Evolutionary conservation across 106 monocot species (phyloP), one percentile per base, ranked within the genome.

Genomic region (Acorus gramineus): DNA sequence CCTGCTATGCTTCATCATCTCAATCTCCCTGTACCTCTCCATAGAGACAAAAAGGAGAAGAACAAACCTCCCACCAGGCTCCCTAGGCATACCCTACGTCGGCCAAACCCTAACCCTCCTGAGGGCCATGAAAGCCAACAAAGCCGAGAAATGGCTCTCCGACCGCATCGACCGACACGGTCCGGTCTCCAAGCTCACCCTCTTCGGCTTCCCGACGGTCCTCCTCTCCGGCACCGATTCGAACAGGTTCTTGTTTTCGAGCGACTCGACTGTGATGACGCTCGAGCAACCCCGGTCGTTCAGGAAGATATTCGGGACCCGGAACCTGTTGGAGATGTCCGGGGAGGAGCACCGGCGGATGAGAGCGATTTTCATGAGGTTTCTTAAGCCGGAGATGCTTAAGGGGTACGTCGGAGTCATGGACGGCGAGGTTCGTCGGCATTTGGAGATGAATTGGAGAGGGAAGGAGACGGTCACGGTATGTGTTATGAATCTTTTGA

Each of bases 221-320:
- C 44, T 78, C n/a, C 11, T 73, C 8, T 46, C 68, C 9, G 73
- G 73, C 2, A 45, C 46, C 12, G 68, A 73, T 2, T 73, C 78
- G 3, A 81, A 81, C 76, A 81, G 69, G 65, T 51, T 76, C 50
- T 9, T 81, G 4, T 81, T 81, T 64, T 4, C 52, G 28, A 59
- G 50, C 14, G 68, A 59, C 0, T 5, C 57, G n/a, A 13, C n/a
- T 13, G 63, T 43, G 54, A 53, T 66, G 6, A 42, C 55, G 3
- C 66, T 44, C 8, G 42, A 66, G 43, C 66, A 66, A 43, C 53
- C 66, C 2, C 48, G 5, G 11, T 68, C 64, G 6, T 45, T 73
- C 2, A 45, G 57, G 12, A 55, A 62, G 43, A 66, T 81, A 4
- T 5, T 76, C 4, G 81, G 81, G 8, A 59, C 2, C 42, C 53